A percentile compares a stretch with the other conserved stretches of the same genome.
phyloP scores from a whole-genome alignment of 2,329 filamentous ascomycete species.

The Apiospora aurea region DNA sequence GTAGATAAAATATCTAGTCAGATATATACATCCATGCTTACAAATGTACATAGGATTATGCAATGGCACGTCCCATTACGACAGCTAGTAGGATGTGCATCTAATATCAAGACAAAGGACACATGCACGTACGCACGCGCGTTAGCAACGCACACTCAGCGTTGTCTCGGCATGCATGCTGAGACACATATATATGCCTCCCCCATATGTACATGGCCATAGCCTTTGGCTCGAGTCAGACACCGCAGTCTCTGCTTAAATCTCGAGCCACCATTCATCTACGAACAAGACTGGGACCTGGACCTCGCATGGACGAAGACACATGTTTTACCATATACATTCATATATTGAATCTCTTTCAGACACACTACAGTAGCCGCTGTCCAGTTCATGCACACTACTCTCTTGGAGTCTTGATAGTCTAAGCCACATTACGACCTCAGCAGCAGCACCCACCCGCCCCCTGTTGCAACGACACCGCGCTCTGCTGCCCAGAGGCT shows the following conservation, averaged over 20 bases:
- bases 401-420: neutral
- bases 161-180: neutral
- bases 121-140: neutral
- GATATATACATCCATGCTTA: too few relatives aligned
- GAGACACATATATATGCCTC: neutral
- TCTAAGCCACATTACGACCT: neutral
- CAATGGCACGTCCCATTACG: neutral
- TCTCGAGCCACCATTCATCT: too few relatives aligned
- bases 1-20: neutral
- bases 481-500: neutral
- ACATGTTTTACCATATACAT: constrained; percentile 13
- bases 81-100: too few relatives aligned
- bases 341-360: constrained; percentile 1
- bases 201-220: too few relatives aligned
- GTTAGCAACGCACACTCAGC: constrained; percentile 6
- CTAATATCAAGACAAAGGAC: neutral
- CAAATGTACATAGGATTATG: neutral
- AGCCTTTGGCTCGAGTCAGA: too few relatives aligned
- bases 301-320: constrained; percentile 1
- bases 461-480: neutral
- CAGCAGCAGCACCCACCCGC: neutral
- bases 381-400: neutral
- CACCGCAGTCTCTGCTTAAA: too few relatives aligned
- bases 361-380: constrained; percentile 8
- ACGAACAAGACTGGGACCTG: neutral